A percentile compares a stretch with the other conserved stretches of the same genome.
These are phyloP conservation scores for Hypoxylon fragiforme DNA, from an alignment of 495 filamentous ascomycete genomes.

Conservation along the genomic window DNA sequence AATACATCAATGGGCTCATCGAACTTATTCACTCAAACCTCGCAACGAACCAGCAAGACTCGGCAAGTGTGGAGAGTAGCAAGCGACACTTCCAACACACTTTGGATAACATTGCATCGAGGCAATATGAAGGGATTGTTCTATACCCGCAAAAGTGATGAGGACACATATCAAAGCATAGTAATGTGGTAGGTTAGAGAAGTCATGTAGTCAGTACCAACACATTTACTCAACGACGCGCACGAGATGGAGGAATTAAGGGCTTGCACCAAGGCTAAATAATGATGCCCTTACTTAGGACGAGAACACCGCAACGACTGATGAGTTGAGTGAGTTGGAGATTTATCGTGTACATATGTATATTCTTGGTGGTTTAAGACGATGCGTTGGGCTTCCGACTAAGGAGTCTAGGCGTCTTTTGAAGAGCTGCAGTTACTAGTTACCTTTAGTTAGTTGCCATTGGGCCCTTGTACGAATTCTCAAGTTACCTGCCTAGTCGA, in stretches of 20 bases:
- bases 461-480: conserved; percentile 7
- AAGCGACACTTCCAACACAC: conserved; percentile 92
- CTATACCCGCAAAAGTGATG: conserved; percentile 65
- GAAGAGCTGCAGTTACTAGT: conserved; percentile 14
- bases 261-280: conserved; percentile 13
- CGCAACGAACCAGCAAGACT: conserved; percentile 75
- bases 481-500: no score
- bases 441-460: no score
- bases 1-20: conserved; percentile 97
- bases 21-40: conserved; percentile 98
- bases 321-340: conserved; percentile 7
- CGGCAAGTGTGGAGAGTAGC: conserved; percentile 77
- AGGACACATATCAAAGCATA: not conserved
- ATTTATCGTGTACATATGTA: conserved; percentile 40
- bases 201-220: not conserved
- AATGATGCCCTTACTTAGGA: not conserved
- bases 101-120: conserved; percentile 84
- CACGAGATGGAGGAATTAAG: conserved; percentile 4
- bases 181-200: not conserved
- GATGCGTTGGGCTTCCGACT: conserved; percentile 22
- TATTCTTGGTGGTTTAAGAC: conserved; percentile 34
- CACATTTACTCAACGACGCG: not conserved
- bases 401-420: conserved; percentile 27
- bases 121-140: conserved; percentile 91
- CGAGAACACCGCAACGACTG: not conserved